A percentile compares a stretch with the other conserved stretches of the same genome.
Conservation (phyloP, 192 early-diverging fungal genomes). For the Pecoramyces ruminantium region DNA sequence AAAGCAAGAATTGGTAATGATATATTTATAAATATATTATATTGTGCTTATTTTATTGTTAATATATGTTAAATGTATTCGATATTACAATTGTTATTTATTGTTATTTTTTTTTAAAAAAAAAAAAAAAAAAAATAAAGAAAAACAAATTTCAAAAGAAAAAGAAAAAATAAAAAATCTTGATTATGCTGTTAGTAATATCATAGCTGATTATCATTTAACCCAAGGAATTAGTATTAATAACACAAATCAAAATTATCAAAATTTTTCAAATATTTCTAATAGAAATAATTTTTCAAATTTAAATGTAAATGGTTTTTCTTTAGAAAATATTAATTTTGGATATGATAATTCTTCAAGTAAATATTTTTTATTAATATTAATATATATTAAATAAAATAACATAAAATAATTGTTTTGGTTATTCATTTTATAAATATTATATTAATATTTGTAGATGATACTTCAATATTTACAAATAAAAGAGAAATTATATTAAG, state of each 20-base stretch:
- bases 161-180: background rate
- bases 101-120: no score
- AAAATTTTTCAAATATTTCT: background rate
- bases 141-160: background rate
- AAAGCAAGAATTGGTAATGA: no score
- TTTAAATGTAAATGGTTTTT: background rate
- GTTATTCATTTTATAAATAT: no score
- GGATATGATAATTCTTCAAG: background rate
- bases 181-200: background rate
- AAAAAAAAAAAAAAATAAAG: no score
- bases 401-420: no score
- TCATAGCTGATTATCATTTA: background rate
- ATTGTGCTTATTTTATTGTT: no score
- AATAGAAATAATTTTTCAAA: background rate
- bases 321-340: background rate
- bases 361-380: background rate
- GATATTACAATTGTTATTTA: no score
- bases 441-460: no score
- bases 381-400: no score
- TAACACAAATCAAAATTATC: background rate
- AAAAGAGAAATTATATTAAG: background rate
- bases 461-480: no score
- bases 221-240: background rate
- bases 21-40: no score
- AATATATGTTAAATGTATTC: no score